phyloP scores from a whole-genome alignment of 768 basidiomycete genomes.

The Suillus subaureus region DNA sequence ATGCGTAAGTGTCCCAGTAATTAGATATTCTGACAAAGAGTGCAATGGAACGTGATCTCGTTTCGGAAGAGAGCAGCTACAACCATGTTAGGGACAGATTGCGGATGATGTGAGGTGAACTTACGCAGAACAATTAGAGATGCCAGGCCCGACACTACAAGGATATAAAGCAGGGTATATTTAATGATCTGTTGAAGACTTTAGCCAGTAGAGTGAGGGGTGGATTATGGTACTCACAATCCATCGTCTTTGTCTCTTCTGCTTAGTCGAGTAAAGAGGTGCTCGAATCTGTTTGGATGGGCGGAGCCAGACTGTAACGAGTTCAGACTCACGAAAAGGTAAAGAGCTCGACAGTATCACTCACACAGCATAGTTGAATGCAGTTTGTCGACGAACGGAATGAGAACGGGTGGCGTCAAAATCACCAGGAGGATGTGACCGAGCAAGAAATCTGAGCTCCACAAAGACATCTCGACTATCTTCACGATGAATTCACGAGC shows the following conservation, averaged over 20 bases:
- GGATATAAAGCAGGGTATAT: conserved; percentile 80
- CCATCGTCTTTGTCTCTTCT: conserved; percentile 90
- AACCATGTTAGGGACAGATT: conserved; percentile 18
- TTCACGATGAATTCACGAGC: conserved; percentile 98
- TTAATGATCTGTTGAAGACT: conserved; percentile 64
- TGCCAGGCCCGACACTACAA: conserved; percentile 75
- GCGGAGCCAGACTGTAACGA: conserved; percentile 81
- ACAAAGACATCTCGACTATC: conserved; percentile 96
- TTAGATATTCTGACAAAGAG: conserved; percentile 86
- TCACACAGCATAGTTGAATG: conserved; percentile 94
- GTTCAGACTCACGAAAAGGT: conserved; percentile 15
- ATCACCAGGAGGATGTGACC: conserved; percentile 85
- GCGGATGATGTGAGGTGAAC: conserved; percentile 34
- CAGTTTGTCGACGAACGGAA: conserved; percentile 85
- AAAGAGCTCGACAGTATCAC: conserved; percentile 32
- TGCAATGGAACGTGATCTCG: conserved; percentile 75
- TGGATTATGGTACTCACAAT: conserved; percentile 54
- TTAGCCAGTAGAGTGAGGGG: conserved; percentile 11
- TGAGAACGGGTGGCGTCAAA: conserved; percentile 79
- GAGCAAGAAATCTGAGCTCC: conserved; percentile 93
- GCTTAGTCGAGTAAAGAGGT: conserved; percentile 92
- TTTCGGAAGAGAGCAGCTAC: conserved; percentile 82
- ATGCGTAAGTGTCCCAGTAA: conserved; percentile 26
- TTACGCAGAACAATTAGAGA: conserved; percentile 83
- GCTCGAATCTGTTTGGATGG: conserved; percentile 93